These are phyloP conservation scores for Priceomyces haplophilus DNA, from an alignment of 805 yeast species.

Conservation along the genomic window DNA sequence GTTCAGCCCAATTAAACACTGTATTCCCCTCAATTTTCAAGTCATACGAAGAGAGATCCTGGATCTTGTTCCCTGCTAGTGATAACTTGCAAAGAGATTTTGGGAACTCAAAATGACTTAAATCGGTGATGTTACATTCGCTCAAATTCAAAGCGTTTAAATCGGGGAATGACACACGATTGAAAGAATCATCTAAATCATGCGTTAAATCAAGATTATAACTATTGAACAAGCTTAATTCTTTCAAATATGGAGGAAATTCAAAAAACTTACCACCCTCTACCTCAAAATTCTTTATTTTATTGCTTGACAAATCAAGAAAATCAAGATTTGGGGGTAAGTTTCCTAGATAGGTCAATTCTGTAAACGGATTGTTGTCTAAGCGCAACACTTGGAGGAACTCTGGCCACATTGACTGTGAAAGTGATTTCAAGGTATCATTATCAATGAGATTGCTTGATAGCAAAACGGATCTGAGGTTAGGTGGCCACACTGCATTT, in stretches of 20 bases:
- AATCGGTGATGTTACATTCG: conserved; percentile 19
- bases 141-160: conserved; percentile 21
- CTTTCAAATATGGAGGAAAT: conserved; percentile 27
- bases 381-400: conserved; percentile 19
- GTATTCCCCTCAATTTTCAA: conserved; percentile 7
- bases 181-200: conserved; percentile 5
- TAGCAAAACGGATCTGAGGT: conserved; percentile 22
- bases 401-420: conserved; percentile 22
- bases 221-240: conserved; percentile 20
- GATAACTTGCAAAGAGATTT: conserved; percentile 18
- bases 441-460: conserved; percentile 20
- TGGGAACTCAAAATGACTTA: conserved; percentile 24
- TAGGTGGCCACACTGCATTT: conserved; percentile 16
- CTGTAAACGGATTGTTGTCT: conserved; percentile 21
- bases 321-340: conserved; percentile 21
- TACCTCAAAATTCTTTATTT: conserved; percentile 12
- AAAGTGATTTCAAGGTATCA: conserved; percentile 14
- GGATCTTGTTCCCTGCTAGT: conserved; percentile 24
- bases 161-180: conserved; percentile 22
- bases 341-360: conserved; percentile 14
- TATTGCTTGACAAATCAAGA: conserved; percentile 26
- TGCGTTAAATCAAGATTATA: conserved; percentile 1
- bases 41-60: conserved; percentile 18
- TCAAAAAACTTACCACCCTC: conserved; percentile 17
- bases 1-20: conserved; percentile 21